These are phyloP conservation scores for Calcarisporium arbuscula DNA, from an alignment of 2,329 filamentous ascomycete species.

Conservation along the genomic window DNA sequence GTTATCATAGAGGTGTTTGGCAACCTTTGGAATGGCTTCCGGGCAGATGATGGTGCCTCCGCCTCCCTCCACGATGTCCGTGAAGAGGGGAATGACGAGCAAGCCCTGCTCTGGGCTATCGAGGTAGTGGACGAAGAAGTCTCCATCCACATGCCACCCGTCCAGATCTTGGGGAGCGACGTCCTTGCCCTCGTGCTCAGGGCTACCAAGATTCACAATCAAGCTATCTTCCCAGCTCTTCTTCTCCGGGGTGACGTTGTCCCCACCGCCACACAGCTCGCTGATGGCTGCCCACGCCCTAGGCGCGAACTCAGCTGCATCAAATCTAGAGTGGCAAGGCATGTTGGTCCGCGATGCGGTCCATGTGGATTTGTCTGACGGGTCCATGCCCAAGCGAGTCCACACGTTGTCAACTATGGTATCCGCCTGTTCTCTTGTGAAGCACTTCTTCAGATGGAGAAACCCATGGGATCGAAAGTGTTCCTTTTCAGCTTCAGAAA, in stretches of 20 bases:
- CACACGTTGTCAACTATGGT: slow-evolving; percentile 41
- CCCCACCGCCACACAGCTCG: slow-evolving; percentile 59
- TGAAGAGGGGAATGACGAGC: slow-evolving; percentile 62
- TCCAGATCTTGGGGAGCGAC: slow-evolving; percentile 45
- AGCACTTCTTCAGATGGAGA: slow-evolving; percentile 24
- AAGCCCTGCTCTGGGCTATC: slow-evolving; percentile 64
- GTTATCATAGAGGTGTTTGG: slow-evolving; percentile 51
- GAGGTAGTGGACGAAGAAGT: slow-evolving; percentile 67
- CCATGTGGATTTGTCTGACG: slow-evolving; percentile 60
- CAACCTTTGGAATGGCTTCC: slow-evolving; percentile 50
- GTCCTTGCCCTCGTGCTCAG: slow-evolving; percentile 42
- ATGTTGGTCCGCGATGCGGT: slow-evolving; percentile 56
- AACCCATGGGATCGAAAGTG: slow-evolving; percentile 34
- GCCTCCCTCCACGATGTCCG: slow-evolving; percentile 51
- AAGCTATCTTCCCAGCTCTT: slow-evolving; percentile 60
- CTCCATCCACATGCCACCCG: slow-evolving; percentile 64
- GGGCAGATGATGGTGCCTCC: slow-evolving; percentile 60
- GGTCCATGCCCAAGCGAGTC: slow-evolving; percentile 59
- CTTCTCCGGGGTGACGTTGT: slow-evolving; percentile 39
- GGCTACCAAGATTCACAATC: slow-evolving; percentile 62
- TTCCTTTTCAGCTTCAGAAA: slow-evolving; percentile 19
- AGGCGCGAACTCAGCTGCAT: slow-evolving; percentile 51
- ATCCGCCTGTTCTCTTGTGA: slow-evolving; percentile 30
- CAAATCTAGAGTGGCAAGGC: slow-evolving; percentile 51
- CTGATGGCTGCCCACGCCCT: slow-evolving; percentile 61